phyloP scores from a whole-genome alignment of 2,329 filamentous ascomycete species.

The Arthrinium puccinioides region DNA sequence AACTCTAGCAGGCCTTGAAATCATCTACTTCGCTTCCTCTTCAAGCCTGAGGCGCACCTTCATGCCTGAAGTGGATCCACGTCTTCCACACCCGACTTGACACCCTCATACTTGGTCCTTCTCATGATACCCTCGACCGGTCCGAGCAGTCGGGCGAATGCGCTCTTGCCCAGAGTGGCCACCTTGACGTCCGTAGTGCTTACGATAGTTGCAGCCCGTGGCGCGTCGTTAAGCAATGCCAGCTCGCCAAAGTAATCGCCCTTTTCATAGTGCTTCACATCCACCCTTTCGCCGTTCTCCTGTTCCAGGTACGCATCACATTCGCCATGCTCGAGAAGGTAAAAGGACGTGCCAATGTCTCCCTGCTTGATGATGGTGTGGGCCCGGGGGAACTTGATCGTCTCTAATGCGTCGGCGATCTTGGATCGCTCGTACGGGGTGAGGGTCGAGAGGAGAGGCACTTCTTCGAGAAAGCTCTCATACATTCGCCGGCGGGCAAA shows the following conservation, averaged over 20 bases:
- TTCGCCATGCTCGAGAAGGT: constrained; percentile 79
- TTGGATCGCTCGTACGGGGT: constrained; percentile 93
- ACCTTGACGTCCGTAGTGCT: constrained; percentile 86
- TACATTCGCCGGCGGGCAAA: constrained; percentile 96
- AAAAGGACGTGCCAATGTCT: constrained; percentile 87
- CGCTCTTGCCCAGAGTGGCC: constrained; percentile 83
- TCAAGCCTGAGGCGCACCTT: not conserved
- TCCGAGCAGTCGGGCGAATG: constrained; percentile 87
- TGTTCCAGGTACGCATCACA: constrained; percentile 69
- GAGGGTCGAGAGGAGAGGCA: constrained; percentile 74
- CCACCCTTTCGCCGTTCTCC: constrained; percentile 53
- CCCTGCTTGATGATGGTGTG: constrained; percentile 86
- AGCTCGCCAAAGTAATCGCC: constrained; percentile 97
- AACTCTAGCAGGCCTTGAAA: no score
- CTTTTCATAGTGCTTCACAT: constrained; percentile 77
- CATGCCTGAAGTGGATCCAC: constrained; percentile 55
- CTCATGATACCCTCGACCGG: constrained; percentile 94
- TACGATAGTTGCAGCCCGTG: constrained; percentile 82
- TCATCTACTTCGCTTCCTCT: no score
- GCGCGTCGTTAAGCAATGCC: constrained; percentile 86
- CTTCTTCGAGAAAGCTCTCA: constrained; percentile 92
- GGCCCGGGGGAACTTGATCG: constrained; percentile 73
- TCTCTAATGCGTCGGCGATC: constrained; percentile 93
- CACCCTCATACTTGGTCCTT: constrained; percentile 58
- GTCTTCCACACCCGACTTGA: constrained; percentile 56